Conservation (phyloP, 1,139 yeast species). For the Arxiozyma telluris region DNA sequence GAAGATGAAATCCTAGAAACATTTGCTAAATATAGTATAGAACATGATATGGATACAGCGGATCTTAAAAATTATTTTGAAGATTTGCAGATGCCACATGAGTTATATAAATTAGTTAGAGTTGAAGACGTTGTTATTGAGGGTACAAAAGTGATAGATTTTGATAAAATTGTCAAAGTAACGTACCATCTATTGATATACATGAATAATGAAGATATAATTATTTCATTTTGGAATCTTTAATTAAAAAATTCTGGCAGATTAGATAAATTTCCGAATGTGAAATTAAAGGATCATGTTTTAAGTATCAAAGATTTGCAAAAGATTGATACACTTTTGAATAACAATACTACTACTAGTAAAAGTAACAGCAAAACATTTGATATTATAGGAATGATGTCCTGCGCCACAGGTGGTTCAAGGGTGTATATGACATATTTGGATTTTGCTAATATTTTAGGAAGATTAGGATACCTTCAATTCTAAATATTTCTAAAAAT, state of each 20-base stretch:
- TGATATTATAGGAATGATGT: slow-evolving; percentile 37
- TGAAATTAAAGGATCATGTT: slow-evolving; percentile 18
- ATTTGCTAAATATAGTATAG: slow-evolving; percentile 34
- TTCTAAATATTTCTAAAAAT: slow-evolving; percentile 10
- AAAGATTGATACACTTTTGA: slow-evolving; percentile 27
- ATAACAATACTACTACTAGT: slow-evolving; percentile 18
- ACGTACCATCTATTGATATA: slow-evolving; percentile 36
- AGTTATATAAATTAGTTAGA: slow-evolving; percentile 18
- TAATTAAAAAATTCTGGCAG: slow-evolving; percentile 26
- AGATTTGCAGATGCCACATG: slow-evolving; percentile 29
- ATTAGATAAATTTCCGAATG: slow-evolving; percentile 14
- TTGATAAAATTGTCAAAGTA: slow-evolving; percentile 35
- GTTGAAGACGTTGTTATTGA: slow-evolving; percentile 27
- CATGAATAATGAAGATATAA: slow-evolving; percentile 30
- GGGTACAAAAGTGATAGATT: slow-evolving; percentile 37
- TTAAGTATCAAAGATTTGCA: slow-evolving; percentile 33
- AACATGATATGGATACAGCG: slow-evolving; percentile 29
- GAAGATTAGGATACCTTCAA: slow-evolving; percentile 34
- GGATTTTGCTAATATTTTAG: slow-evolving; percentile 39
- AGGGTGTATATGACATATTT: slow-evolving; percentile 32
- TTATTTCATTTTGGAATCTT: slow-evolving; percentile 36
- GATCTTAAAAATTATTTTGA: slow-evolving; percentile 27
- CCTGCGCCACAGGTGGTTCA: slow-evolving; percentile 34
- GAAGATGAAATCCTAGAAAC: slow-evolving; percentile 36
- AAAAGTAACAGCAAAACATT: slow-evolving; percentile 1